Base-by-base conservation (phyloP, 306 rosid species). In the Vigna nakashimae region DNA sequence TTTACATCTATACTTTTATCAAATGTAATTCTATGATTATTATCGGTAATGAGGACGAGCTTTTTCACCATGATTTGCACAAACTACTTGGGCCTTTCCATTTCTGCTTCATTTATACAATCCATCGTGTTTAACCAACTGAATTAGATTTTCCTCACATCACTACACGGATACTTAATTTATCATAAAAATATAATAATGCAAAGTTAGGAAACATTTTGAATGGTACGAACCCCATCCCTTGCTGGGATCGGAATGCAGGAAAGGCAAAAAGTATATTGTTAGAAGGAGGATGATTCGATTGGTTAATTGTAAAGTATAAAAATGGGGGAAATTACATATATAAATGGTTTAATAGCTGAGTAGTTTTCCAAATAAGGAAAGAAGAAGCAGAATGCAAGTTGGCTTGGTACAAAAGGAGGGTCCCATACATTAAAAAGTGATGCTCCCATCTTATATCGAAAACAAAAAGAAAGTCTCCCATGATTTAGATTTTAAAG, bases 281-380 rank as follows among this genome's bases (percentile, higher is more conserved):
- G 18, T n/a, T 67, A 9, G 72, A 43, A 26, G 30, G 30, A 24
- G 2, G 22, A 20, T 20, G 22, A 40, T 11, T 0, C 57, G 15
- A 1, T 51, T 72, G 22, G 22, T 0, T 18, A 38, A 40, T 55
- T 18, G 32, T 7, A 20, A 22, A 72, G 38, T 18, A 1, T 18
- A 4, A 52, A 42, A 14, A 2, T 18, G 2, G 22, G 67, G 24
- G 17, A 48, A 43, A 58, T 16, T 22, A 48, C 14, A 4, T 46
- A 46, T 3, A 46, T 46, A 50, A 78, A 57, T 69, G 22, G 24
- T 79, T 30, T 52, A 71, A 24, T 26, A 70, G 55, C 8, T 9
- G 32, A 14, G 24, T 36, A 49, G 13, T 62, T 48, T 40, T 69
- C 83, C 79, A 20, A 57, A 62, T 74, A 2, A 20, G 78, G 75